These are phyloP conservation scores for Aspergillus sp. DNA, from an alignment of 2,329 filamentous ascomycete species.

Conservation along the genomic window DNA sequence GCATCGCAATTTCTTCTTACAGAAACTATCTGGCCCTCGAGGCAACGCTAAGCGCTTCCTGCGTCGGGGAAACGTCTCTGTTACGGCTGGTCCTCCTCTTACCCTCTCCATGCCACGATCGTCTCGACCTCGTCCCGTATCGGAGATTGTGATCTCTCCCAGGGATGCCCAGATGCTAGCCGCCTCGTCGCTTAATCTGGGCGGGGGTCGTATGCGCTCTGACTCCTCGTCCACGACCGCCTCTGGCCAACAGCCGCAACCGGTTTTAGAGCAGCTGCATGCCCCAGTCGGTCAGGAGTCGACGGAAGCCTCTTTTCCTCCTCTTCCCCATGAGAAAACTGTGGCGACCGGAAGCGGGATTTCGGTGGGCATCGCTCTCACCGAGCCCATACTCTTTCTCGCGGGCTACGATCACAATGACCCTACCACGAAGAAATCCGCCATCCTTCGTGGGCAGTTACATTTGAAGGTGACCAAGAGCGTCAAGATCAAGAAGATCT, in stretches of 20 bases:
- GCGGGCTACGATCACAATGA: slow-evolving; percentile 43
- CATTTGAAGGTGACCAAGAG: slow-evolving; percentile 77
- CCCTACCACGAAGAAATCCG: slow-evolving; percentile 57
- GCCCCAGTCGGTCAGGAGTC: slow-evolving; percentile 18
- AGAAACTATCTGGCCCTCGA: slow-evolving; percentile 39
- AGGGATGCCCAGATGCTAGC: slow-evolving; percentile 26
- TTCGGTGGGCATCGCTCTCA: slow-evolving; percentile 38
- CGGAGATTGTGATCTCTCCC: slow-evolving; percentile 28
- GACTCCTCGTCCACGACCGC: slow-evolving; percentile 22
- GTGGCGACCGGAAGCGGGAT: slow-evolving; percentile 44
- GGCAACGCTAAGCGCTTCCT: slow-evolving; percentile 42
- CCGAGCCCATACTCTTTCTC: slow-evolving; percentile 43
- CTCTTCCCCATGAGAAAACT: slow-evolving; percentile 39
- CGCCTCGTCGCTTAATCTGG: slow-evolving; percentile 11
- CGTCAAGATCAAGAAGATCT: slow-evolving; percentile 86
- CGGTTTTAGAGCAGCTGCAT: slow-evolving; percentile 13
- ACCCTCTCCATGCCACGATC: slow-evolving; percentile 15
- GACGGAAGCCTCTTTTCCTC: slow-evolving; percentile 21
- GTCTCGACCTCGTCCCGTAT: slow-evolving; percentile 24
- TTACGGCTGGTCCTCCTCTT: slow-evolving; percentile 17
- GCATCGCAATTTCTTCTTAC: slow-evolving; percentile 22
- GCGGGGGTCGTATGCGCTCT: slow-evolving; percentile 18
- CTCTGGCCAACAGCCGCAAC: slow-evolving; percentile 12
- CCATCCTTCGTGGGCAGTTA: slow-evolving; percentile 76
- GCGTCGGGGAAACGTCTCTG: slow-evolving; percentile 30